Evolutionary conservation across 306 rosid genomes (phyloP), one percentile per base, ranked within the genome.

Genomic region (Sesbania bispinosa): DNA sequence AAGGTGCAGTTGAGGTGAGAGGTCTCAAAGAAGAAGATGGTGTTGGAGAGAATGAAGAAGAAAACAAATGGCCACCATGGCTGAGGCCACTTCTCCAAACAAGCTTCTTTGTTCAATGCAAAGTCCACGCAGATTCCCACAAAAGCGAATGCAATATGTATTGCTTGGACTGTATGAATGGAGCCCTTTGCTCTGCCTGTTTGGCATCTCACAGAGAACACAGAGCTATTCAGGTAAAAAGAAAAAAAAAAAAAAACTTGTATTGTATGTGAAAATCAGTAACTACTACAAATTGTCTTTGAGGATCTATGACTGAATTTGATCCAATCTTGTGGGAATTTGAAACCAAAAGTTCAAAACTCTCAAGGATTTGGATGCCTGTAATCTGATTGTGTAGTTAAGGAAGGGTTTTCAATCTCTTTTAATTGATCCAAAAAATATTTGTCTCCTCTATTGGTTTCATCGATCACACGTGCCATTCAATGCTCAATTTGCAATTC

Each of bases 91-190:
- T 88, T 78, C 82, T 88, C 0, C 57, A 71, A 76, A 81, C 89
- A 33, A 85, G 77, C 14, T 88, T 88, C 86, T 88, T 88, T 72
- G 86, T 83, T 72, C 88, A 85, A 73, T 88, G 92, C 85, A 83
- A 85, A 63, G 67, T 76, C 48, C 92, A 88, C 14, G 61, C 77
- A 6, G 88, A 88, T 85, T 88, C 89, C 23, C 86, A 85, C 77
- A 88, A 85, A 74, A 80, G 82, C 55, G 92, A 87, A 85, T 87
- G 92, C 77, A 87, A 87, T 69, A 87, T 87, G 92, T 87, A 82
- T 76, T 87, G 92, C 24, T 83, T 87, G 82, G 92, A 88, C 38
- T 88, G 92, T 69, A 76, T 78, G 74, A 79, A 83, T 74, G 92
- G 89, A 63, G 88, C 86, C 26, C 85, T 88, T 42, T 88, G 92